Conservation (phyloP, 345 rosid species). For the Aquilaria sinensis region DNA sequence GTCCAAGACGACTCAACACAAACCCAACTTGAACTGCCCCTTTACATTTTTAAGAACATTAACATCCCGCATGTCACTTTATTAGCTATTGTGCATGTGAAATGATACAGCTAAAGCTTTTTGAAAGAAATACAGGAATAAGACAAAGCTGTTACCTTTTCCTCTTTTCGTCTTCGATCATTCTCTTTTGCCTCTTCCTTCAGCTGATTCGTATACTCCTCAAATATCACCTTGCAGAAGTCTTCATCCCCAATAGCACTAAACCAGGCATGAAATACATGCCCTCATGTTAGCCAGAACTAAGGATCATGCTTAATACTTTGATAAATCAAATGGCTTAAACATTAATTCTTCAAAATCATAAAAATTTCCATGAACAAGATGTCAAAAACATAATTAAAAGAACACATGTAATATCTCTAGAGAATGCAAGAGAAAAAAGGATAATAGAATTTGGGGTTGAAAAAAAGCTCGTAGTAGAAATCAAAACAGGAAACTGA, state of each 20-base stretch:
- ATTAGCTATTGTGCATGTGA: not conserved
- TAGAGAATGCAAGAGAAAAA: conserved; percentile 1
- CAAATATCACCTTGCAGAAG: conserved; percentile 57
- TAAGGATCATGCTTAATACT: conserved; percentile 2
- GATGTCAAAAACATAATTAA: not conserved
- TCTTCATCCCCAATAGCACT: conserved; percentile 75
- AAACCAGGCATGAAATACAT: conserved; percentile 19
- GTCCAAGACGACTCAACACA: no score
- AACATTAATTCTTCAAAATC: conserved; percentile 1
- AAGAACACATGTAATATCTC: not conserved
- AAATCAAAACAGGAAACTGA: conserved; percentile 10
- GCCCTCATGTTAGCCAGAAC: conserved; percentile 5
- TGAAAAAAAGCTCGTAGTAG: not conserved
- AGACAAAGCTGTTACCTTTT: conserved; percentile 45
- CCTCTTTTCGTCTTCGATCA: conserved; percentile 57
- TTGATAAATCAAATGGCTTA: conserved; percentile 1
- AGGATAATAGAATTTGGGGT: conserved; percentile 11
- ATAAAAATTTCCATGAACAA: not conserved
- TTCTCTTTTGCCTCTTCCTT: conserved; percentile 59
- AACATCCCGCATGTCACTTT: no score
- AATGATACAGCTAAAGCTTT: not conserved
- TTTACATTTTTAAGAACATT: no score
- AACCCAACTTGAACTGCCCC: no score
- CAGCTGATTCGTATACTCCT: conserved; percentile 55
- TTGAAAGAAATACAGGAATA: not conserved